Percentiles rank a stretch among this genome's conserved stretches.
These are phyloP conservation scores for Ustilago trichophora DNA, from an alignment of 1,284 basidiomycete genomes.

Conservation along the genomic window DNA sequence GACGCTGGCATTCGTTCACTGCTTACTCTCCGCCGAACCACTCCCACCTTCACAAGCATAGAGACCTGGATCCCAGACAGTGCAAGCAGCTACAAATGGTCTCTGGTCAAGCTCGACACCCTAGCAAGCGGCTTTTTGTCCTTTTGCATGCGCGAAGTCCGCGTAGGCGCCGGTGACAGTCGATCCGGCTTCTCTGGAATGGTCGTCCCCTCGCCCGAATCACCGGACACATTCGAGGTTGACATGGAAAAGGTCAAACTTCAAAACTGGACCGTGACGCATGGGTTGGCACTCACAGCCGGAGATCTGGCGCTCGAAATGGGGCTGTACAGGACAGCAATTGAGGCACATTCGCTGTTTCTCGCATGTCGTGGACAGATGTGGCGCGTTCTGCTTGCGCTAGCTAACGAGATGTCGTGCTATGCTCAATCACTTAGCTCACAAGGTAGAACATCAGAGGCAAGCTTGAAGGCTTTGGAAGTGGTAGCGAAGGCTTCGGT, in stretches of 20 bases:
- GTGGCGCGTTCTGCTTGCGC: slow-evolving; percentile 35
- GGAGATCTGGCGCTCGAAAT: slow-evolving; percentile 35
- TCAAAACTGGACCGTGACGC: slow-evolving; percentile 41
- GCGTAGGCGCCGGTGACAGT: slow-evolving; percentile 30
- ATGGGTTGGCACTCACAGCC: slow-evolving; percentile 27
- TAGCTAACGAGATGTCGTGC: slow-evolving; percentile 17
- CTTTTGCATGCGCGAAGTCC: slow-evolving; percentile 30
- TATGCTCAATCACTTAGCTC: slow-evolving; percentile 3
- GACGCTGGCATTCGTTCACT: slow-evolving; percentile 31
- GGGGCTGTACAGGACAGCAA: slow-evolving; percentile 15
- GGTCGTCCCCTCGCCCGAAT: slow-evolving; percentile 1
- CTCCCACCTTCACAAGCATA: neutral
- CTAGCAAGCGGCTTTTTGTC: slow-evolving; percentile 17
- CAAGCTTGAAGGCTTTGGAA: neutral
- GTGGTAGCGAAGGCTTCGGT: slow-evolving; percentile 17
- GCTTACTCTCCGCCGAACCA: slow-evolving; percentile 1
- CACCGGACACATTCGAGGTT: neutral
- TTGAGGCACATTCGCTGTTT: slow-evolving; percentile 37
- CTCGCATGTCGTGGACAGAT: slow-evolving; percentile 26
- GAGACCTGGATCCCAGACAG: slow-evolving; percentile 8
- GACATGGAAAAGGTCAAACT: slow-evolving; percentile 21
- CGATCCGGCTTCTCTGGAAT: slow-evolving; percentile 24
- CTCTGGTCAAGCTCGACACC: neutral
- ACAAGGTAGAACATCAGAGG: neutral
- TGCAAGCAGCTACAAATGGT: neutral